phyloP scores from a whole-genome alignment of 108 stramenopile species.

The Fistulifera solaris region DNA sequence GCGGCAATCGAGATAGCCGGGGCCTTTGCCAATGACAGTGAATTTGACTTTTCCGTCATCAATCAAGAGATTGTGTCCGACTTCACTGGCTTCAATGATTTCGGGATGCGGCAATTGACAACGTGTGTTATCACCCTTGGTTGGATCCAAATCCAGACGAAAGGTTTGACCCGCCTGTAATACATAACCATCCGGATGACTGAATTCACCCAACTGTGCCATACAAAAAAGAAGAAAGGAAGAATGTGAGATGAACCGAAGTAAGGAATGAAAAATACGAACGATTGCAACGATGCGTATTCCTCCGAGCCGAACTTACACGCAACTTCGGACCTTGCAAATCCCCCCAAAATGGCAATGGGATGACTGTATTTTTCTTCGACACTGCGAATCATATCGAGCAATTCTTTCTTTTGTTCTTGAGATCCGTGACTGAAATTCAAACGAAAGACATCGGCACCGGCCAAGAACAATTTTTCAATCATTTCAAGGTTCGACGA shows the following conservation, averaged over 20 bases:
- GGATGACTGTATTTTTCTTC: slow-evolving; percentile 92
- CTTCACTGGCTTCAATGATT: slow-evolving; percentile 78
- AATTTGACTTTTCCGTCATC: slow-evolving; percentile 96
- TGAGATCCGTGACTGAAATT: slow-evolving; percentile 94
- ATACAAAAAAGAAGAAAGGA: not conserved
- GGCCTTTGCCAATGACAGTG: slow-evolving; percentile 67
- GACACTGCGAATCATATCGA: slow-evolving; percentile 68
- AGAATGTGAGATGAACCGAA: not conserved
- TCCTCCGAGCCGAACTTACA: slow-evolving; percentile 15
- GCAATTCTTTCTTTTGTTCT: slow-evolving; percentile 88
- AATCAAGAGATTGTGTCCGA: slow-evolving; percentile 84
- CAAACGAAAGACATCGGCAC: slow-evolving; percentile 91
- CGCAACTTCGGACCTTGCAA: slow-evolving; percentile 94
- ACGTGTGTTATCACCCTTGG: slow-evolving; percentile 73
- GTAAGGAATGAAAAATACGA: slow-evolving; percentile 2
- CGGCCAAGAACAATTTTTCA: slow-evolving; percentile 88
- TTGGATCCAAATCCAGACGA: slow-evolving; percentile 78
- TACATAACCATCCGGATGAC: slow-evolving; percentile 53
- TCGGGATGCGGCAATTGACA: slow-evolving; percentile 92
- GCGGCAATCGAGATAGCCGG: slow-evolving; percentile 70
- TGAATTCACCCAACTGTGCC: slow-evolving; percentile 66
- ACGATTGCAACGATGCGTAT: not conserved
- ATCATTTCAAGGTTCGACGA: slow-evolving; percentile 83
- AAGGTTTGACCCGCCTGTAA: slow-evolving; percentile 77
- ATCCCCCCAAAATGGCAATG: slow-evolving; percentile 87